phyloP scores from a whole-genome alignment of 2,329 filamentous ascomycete genomes.

The Ceratocystis ficicola region DNA sequence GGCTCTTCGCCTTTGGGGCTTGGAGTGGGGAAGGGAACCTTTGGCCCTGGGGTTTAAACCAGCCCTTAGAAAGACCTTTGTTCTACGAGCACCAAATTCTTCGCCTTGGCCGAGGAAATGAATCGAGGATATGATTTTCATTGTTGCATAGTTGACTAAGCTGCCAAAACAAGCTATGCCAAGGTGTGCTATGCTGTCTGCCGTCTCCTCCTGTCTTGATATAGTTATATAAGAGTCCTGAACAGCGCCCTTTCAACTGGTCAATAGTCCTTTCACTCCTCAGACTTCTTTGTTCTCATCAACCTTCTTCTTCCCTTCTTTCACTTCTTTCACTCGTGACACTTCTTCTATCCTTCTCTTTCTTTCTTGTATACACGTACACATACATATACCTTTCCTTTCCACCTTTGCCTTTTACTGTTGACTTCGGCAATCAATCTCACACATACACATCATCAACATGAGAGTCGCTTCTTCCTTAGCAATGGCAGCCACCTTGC shows the following conservation, averaged over 20 bases:
- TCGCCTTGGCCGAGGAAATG: not conserved
- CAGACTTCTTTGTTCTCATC: not conserved
- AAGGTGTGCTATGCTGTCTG: not conserved
- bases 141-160: not conserved
- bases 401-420: not conserved
- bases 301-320: not conserved
- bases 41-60: not conserved
- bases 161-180: not conserved
- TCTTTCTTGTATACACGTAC: not conserved
- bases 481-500: slow-evolving; percentile 7
- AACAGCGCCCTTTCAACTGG: not conserved
- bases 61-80: not conserved
- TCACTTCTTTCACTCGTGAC: not conserved
- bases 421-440: not conserved
- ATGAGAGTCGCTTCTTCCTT: slow-evolving; percentile 10
- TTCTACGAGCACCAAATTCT: not conserved
- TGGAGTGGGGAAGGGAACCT: not conserved
- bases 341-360: not conserved
- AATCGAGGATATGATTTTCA: not conserved
- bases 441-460: not conserved
- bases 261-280: not conserved
- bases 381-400: not conserved
- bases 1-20: not conserved
- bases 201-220: not conserved
- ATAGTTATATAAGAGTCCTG: not conserved